phyloP scores from a whole-genome alignment of 2,329 filamentous ascomycete genomes.

The Colletotrichum kahawae region DNA sequence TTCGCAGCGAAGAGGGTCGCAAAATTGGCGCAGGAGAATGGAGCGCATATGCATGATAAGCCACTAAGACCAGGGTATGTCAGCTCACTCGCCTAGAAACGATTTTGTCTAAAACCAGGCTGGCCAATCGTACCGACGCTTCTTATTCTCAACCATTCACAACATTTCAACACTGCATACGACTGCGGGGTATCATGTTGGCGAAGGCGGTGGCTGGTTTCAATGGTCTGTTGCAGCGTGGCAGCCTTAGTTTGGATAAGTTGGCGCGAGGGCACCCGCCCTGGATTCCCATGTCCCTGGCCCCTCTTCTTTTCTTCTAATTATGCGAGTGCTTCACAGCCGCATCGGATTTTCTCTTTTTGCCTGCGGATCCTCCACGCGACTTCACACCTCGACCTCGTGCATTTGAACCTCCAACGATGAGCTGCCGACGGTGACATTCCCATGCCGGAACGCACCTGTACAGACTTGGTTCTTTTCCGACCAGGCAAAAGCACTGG shows the following conservation, averaged over 20 bases:
- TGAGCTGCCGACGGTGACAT: not conserved
- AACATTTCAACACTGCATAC: not conserved
- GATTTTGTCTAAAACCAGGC: not conserved
- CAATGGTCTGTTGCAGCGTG: not conserved
- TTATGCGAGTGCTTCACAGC: not conserved
- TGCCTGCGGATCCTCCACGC: not conserved
- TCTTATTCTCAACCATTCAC: not conserved
- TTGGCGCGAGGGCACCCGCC: not conserved
- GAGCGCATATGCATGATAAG: not conserved
- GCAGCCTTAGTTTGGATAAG: not conserved
- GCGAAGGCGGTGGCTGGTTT: not conserved
- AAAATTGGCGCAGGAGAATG: not conserved
- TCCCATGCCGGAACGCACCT: not conserved
- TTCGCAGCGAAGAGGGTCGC: not conserved
- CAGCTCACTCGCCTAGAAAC: not conserved
- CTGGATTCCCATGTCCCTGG: not conserved
- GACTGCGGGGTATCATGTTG: not conserved
- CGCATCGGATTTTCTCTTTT: not conserved
- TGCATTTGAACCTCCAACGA: not conserved
- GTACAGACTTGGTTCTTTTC: not conserved
- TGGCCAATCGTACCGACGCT: not conserved
- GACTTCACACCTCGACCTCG: not conserved
- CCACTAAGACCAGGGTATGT: not conserved
- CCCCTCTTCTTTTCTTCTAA: not conserved
- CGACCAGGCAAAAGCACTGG: not conserved